phyloP scores from a whole-genome alignment of 208 protist genomes.

The Willaertia magna region DNA sequence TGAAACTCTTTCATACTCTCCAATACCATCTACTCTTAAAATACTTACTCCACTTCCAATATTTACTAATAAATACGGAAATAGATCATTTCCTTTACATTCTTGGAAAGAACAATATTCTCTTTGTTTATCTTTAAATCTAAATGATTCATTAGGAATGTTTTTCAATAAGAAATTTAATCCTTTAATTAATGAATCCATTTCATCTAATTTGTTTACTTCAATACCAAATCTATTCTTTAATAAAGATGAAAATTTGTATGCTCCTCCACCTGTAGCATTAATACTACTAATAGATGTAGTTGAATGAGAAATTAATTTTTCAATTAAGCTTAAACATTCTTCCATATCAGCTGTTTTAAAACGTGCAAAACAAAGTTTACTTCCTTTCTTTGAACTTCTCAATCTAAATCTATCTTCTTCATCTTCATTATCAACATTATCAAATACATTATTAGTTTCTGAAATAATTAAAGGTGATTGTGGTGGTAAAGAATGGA shows the following conservation, averaged over 20 bases:
- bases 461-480: not conserved
- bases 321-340: not conserved
- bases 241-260: not conserved
- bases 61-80: constrained; percentile 59
- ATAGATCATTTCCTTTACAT: constrained; percentile 5
- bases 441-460: not conserved
- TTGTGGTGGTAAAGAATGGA: not conserved
- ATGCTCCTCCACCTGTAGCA: constrained; percentile 13
- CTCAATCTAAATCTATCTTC: too few species aligned
- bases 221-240: not conserved
- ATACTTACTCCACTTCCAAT: constrained; percentile 56
- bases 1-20: constrained; percentile 34
- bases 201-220: constrained; percentile 7
- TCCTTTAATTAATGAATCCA: constrained; percentile 2
- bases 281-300: not conserved
- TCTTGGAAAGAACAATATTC: not conserved
- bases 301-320: not conserved
- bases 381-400: not conserved
- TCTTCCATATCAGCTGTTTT: not conserved
- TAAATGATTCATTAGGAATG: not conserved
- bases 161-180: constrained; percentile 8
- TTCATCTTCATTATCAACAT: not conserved
- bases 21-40: constrained; percentile 32
- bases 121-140: not conserved
- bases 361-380: constrained; percentile 5